Base-by-base conservation (phyloP, 1,284 basidiomycete genomes). In the Rhodotorula sp. region DNA sequence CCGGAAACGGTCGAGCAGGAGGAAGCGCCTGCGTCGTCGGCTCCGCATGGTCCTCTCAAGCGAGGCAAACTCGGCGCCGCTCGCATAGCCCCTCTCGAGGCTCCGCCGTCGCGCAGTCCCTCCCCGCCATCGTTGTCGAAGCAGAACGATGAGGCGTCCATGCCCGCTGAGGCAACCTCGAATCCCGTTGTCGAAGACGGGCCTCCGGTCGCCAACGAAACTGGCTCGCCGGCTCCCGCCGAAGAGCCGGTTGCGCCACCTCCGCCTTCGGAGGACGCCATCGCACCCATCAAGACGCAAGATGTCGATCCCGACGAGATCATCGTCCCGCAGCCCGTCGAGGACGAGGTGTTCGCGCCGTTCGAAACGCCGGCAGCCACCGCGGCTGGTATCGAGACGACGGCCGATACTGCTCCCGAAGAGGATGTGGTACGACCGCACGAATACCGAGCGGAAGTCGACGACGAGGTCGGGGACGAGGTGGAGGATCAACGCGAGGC, bases 11-110 rank as follows among this genome's bases (percentile, higher is more conserved):
- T 57, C 0, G 7, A 29, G 26, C 46, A 21, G 57, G 39, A 43
- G 12, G 39, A 43, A 14, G 39, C 39, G 39, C 39, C 12, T 43
- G 10, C 39, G 39, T 43, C 39, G 39, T 43, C 39, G 39, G 39
- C 12, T 43, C 49, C 6, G 58, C 58, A 61, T 23, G n/a, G 39
- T 10, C 23, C 57, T 7, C 18, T 65, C 34, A 71, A 63, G 64
- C 60, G 67, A 7, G 66, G 63, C 12, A 71, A 71, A 56, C 60
- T 71, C 48, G 70, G 70, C 29, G 70, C 70, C 1, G 54, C 70
- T 5, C 54, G 64, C 8, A 67, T 71, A 62, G 63, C 58, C 23
- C 39, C 58, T 1, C 58, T 43, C 39, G 39, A 43, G 39, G 39
- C 46, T 18, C 54, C 67, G 15, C 65, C 58, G 51, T 63, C 62